Conservation (phyloP, 2,329 filamentous ascomycete genomes). For the Fusarium coffeatum region DNA sequence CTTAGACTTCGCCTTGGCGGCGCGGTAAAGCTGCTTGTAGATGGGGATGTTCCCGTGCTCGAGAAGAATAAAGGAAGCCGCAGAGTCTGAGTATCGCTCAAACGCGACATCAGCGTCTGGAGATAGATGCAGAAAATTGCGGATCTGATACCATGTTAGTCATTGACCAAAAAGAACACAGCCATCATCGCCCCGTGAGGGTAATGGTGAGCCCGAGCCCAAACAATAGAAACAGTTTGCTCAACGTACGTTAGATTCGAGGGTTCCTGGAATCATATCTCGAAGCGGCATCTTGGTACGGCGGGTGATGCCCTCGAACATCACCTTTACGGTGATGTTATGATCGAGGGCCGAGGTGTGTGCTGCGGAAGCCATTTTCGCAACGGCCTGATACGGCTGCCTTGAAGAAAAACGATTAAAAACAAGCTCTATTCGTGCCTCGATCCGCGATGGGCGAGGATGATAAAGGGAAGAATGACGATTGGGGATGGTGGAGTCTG, state of each 20-base stretch:
- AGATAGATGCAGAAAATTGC: conserved; percentile 52
- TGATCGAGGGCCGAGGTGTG: conserved; percentile 46
- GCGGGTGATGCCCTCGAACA: conserved; percentile 78
- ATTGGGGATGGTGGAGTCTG: conserved; percentile 41
- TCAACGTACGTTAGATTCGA: conserved; percentile 85
- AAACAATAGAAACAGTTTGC: background rate
- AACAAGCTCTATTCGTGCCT: conserved; percentile 7
- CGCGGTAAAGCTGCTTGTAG: conserved; percentile 96
- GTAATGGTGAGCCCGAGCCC: background rate
- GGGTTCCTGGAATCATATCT: conserved; percentile 78
- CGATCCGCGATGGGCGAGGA: conserved; percentile 35
- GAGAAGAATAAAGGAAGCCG: conserved; percentile 81
- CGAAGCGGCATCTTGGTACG: conserved; percentile 91
- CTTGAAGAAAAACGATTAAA: background rate
- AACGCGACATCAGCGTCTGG: conserved; percentile 65
- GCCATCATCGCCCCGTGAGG: background rate
- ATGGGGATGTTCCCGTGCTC: conserved; percentile 81
- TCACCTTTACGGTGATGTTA: conserved; percentile 84
- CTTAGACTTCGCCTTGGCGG: conserved; percentile 98
- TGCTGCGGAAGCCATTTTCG: conserved; percentile 46
- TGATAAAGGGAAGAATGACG: conserved; percentile 36
- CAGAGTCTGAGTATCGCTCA: conserved; percentile 96
- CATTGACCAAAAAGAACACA: background rate
- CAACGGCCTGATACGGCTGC: conserved; percentile 6
- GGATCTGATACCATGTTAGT: conserved; percentile 48